These are phyloP conservation scores for Thozetella sp. DNA, from an alignment of 495 filamentous ascomycete species.

Conservation along the genomic window DNA sequence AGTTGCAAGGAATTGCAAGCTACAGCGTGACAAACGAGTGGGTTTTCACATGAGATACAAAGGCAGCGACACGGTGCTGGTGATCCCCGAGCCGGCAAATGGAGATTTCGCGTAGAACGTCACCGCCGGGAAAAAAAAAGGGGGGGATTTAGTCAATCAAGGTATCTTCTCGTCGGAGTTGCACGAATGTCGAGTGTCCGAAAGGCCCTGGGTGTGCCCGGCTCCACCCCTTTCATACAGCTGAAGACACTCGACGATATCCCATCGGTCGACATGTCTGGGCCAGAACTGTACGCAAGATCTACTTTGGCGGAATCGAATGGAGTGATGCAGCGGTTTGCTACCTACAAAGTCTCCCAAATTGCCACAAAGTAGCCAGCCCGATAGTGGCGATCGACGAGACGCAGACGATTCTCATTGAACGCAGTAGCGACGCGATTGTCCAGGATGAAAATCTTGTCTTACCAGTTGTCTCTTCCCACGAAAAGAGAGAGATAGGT, in stretches of 20 bases:
- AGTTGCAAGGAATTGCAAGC: conserved; percentile 76
- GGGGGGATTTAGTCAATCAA: conserved; percentile 89
- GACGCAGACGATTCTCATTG: conserved; percentile 96
- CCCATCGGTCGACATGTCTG: conserved; percentile 47
- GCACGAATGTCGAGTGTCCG: conserved; percentile 87
- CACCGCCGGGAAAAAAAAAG: conserved; percentile 95
- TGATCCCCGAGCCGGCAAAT: conserved; percentile 74
- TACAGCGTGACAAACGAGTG: conserved; percentile 77
- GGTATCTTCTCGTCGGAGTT: conserved; percentile 89
- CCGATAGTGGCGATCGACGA: conserved; percentile 93
- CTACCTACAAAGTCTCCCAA: conserved; percentile 73
- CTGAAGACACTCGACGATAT: conserved; percentile 63
- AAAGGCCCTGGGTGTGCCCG: conserved; percentile 77
- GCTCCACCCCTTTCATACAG: conserved; percentile 79
- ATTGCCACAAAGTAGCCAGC: conserved; percentile 75
- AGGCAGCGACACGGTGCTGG: conserved; percentile 86
- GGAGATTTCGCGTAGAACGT: conserved; percentile 81
- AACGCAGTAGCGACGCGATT: conserved; percentile 74
- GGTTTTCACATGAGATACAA: conserved; percentile 86
- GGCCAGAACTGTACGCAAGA: conserved; percentile 44
- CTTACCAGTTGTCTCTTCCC: conserved; percentile 65
- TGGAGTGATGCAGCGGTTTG: conserved; percentile 83
- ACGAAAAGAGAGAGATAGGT: conserved; percentile 46
- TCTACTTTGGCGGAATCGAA: conserved; percentile 70
- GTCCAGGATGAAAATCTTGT: conserved; percentile 72